phyloP scores from a whole-genome alignment of 2,329 filamentous ascomycete genomes.

The Fusarium keratoplasticum region DNA sequence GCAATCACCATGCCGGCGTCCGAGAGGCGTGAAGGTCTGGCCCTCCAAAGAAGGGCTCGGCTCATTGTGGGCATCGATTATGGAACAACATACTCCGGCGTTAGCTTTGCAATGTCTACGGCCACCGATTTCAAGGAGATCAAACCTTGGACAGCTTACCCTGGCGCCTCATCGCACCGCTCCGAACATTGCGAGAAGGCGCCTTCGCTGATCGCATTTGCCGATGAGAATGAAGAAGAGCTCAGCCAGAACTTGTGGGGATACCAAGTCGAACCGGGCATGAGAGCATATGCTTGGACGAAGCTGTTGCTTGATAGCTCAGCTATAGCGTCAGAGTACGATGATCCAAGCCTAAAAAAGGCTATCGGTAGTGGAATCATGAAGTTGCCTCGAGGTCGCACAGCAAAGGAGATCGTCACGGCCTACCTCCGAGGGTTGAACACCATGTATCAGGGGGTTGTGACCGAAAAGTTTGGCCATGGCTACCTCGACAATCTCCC shows the following conservation, averaged over 20 bases:
- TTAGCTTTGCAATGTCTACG: background rate
- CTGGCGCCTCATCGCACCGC: background rate
- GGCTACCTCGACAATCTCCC: background rate
- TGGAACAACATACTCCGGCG: background rate
- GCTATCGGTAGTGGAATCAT: background rate
- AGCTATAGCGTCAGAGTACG: background rate
- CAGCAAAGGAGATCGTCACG: background rate
- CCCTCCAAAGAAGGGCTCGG: background rate
- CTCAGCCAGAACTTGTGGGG: background rate
- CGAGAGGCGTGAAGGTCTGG: no score
- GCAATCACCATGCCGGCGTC: no score
- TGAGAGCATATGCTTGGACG: background rate
- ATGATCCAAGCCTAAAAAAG: background rate
- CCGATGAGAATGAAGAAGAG: background rate
- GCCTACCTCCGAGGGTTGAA: background rate
- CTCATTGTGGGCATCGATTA: background rate
- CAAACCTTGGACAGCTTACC: background rate
- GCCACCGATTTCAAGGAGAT: background rate
- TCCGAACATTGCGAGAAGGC: background rate
- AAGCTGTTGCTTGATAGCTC: background rate
- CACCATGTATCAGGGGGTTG: background rate
- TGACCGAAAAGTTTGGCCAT: background rate
- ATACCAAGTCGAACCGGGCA: background rate
- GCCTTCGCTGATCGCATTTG: background rate
- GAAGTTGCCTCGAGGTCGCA: background rate